Base-by-base conservation (phyloP, 805 yeast species). In the Isabelozyma gotoi region DNA sequence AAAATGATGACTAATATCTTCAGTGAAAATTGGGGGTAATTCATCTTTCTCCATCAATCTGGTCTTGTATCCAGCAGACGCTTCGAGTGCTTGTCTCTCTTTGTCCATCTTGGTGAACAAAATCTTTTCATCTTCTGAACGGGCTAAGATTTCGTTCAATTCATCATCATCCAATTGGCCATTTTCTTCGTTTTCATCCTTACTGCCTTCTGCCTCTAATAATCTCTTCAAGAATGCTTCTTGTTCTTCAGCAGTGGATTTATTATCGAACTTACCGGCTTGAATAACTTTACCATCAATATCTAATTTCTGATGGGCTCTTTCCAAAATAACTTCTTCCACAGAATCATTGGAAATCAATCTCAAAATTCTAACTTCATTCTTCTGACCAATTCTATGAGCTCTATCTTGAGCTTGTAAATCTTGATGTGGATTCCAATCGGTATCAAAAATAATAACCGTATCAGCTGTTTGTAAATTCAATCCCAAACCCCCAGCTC, bases 401-500 rank as follows among this genome's bases (percentile, higher is more conserved):
- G 95, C 95, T 72, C 95, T 77, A 65, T 87, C 95, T 65, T 87
- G 95, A 1, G 94, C 95, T 63, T 87, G 95, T 58, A 87, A 78
- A 80, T 87, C 95, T 65, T 87, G 95, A 68, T 87, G 95, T 7
- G 95, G 95, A 59, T 87, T 87, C 95, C 95, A 87, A 68, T 87
- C 95, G 12, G 92, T 85, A 62, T 87, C 95, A 60, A 86, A 87
- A 49, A 87, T 87, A 49, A 87, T 81, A 45, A 87, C 95, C 0
- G 95, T 87, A 60, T 87, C 95, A 3, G 95, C 95, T 19, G 91
- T 85, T 68, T 87, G 95, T 62, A 87, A 78, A 63, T 87, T 87
- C 57, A 87, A 75, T 59, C 95, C 95, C 55, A 87, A 77, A 51
- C 95, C 95, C 76, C 95, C 95, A 41, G 95, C 95, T 74, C 95